Conservation (phyloP, 73 alveolate species). For the Paramecium biaurelia region DNA sequence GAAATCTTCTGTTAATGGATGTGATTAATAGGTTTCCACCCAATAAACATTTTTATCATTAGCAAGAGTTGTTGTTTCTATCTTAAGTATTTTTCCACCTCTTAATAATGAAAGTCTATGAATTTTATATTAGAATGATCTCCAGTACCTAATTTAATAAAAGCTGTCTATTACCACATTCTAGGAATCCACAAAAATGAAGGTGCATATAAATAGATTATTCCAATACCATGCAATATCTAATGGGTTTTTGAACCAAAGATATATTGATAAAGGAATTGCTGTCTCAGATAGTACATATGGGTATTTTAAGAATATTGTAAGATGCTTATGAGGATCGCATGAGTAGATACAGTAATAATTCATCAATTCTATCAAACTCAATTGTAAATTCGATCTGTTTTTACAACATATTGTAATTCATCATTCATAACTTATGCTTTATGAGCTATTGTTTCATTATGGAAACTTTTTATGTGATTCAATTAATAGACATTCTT, state of each 20-base stretch:
- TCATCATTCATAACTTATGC: conserved; percentile 54
- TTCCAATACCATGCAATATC: conserved; percentile 77
- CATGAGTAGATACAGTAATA: conserved; percentile 77
- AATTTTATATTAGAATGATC: conserved; percentile 76
- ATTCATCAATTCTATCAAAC: conserved; percentile 89
- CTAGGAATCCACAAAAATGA: conserved; percentile 81
- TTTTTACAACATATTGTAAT: conserved; percentile 59
- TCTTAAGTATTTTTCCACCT: conserved; percentile 84
- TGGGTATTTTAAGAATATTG: conserved; percentile 82
- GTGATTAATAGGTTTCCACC: conserved; percentile 84
- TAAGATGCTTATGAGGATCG: conserved; percentile 76
- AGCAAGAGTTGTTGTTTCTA: conserved; percentile 74
- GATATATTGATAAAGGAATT: conserved; percentile 79
- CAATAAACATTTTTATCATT: conserved; percentile 81
- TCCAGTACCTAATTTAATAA: conserved; percentile 67
- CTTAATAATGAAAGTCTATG: conserved; percentile 77
- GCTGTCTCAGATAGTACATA: conserved; percentile 71
- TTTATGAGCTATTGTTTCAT: conserved; percentile 30
- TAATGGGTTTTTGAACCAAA: conserved; percentile 83
- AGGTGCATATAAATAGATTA: conserved; percentile 60
- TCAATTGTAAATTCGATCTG: conserved; percentile 84
- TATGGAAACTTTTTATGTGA: conserved; percentile 42
- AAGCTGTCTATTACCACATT: conserved; percentile 34
- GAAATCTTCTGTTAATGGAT: conserved; percentile 75
- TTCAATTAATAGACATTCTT: not conserved